Evolutionary conservation across 1,139 yeast genomes (phyloP).

Genomic region (Zygosaccharomyces pseudobailii): DNA sequence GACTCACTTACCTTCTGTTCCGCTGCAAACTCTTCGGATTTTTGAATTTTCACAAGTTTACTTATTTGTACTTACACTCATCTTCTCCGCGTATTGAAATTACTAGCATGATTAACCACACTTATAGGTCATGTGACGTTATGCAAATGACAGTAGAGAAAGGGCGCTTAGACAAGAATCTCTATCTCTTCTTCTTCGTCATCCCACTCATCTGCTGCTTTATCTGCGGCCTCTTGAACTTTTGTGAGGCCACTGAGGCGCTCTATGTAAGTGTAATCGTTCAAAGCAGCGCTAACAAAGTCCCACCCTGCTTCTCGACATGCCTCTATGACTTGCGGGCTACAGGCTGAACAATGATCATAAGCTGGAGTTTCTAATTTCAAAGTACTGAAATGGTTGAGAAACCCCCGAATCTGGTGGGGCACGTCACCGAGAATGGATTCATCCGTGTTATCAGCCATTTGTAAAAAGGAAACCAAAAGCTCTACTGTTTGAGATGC

Average conservation of each 20-base stretch:
- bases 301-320: conserved; percentile 65
- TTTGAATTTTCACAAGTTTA: not conserved
- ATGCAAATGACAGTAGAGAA: not conserved
- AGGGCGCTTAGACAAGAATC: conserved; percentile 16
- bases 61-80: not conserved
- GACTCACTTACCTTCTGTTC: not conserved
- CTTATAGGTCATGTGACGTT: not conserved
- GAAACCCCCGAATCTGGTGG: conserved; percentile 85
- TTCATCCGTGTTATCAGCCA: conserved; percentile 48
- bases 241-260: conserved; percentile 69
- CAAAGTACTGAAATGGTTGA: conserved; percentile 58
- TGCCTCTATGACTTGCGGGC: conserved; percentile 48
- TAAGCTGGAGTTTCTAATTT: conserved; percentile 70
- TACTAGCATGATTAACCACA: not conserved
- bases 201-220: conserved; percentile 48
- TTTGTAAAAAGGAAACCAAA: conserved; percentile 69
- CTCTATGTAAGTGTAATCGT: conserved; percentile 63
- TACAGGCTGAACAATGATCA: conserved; percentile 81
- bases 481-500: conserved; percentile 84
- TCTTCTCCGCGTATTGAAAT: not conserved
- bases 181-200: conserved; percentile 31
- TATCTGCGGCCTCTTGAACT: conserved; percentile 71
- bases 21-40: not conserved
- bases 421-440: conserved; percentile 67
- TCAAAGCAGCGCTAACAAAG: conserved; percentile 66